phyloP scores from a whole-genome alignment of 345 rosid genomes.

The Fremontodendron californicum region DNA sequence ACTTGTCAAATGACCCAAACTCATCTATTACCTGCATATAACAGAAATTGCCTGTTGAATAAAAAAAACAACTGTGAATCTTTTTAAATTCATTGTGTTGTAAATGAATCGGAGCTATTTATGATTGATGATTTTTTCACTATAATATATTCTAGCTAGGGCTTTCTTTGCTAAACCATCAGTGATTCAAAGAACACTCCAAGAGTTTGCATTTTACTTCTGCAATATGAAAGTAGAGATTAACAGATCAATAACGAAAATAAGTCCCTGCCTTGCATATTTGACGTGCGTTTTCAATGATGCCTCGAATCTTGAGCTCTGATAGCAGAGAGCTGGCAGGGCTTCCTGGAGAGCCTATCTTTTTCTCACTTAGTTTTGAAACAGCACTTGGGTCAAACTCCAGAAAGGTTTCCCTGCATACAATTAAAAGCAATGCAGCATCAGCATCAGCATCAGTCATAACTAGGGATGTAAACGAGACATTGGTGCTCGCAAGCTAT shows the following conservation, averaged over 20 bases:
- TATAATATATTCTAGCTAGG: background rate
- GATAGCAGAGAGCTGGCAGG: conserved; percentile 57
- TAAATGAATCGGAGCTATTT: background rate
- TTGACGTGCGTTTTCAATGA: conserved; percentile 76
- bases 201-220: background rate
- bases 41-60: background rate
- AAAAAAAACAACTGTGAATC: background rate
- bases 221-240: background rate
- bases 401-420: conserved; percentile 68
- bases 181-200: background rate
- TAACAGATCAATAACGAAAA: background rate
- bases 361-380: conserved; percentile 61
- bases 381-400: conserved; percentile 68
- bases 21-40: conserved; percentile 52
- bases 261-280: conserved; percentile 52
- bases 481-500: too few species aligned
- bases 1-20: conserved; percentile 74
- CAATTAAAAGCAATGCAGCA: background rate
- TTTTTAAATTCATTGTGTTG: background rate
- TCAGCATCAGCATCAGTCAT: conserved; percentile 4
- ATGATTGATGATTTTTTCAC: background rate
- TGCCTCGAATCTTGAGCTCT: conserved; percentile 65
- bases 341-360: conserved; percentile 50
- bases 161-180: background rate
- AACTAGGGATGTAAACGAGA: too few species aligned